Percentiles rank a stretch among this genome's conserved stretches.
These are phyloP conservation scores for Chytriomyces confervae DNA, from an alignment of 192 early-diverging fungal genomes.

Conservation along the genomic window DNA sequence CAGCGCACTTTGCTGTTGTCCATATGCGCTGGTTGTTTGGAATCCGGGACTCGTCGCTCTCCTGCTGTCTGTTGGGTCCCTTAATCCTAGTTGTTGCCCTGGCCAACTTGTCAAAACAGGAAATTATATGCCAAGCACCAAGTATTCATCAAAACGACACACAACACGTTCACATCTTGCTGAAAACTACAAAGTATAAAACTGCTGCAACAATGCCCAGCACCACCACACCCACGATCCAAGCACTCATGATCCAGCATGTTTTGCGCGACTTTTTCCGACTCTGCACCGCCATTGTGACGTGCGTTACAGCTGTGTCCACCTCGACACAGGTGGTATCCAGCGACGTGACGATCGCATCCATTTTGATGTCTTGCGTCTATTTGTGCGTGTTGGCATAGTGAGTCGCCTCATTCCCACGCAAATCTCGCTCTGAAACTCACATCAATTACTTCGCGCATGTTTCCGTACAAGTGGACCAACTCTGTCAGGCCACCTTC, in stretches of 20 bases:
- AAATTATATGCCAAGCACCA: background rate
- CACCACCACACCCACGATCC: background rate
- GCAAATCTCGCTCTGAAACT: background rate
- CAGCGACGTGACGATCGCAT: slow-evolving; percentile 17
- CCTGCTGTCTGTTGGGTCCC: no score
- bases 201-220: background rate
- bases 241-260: slow-evolving; percentile 14
- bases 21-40: no score
- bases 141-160: background rate
- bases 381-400: background rate
- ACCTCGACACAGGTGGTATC: slow-evolving; percentile 1
- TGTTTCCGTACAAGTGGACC: slow-evolving; percentile 20
- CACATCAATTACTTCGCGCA: slow-evolving; percentile 17
- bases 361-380: slow-evolving; percentile 21
- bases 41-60: no score
- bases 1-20: background rate
- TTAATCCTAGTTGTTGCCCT: no score
- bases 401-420: background rate
- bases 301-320: background rate
- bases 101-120: no score
- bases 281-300: background rate
- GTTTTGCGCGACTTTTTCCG: slow-evolving; percentile 13
- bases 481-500: slow-evolving; percentile 23
- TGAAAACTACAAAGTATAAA: background rate
- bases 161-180: background rate